A percentile compares a stretch with the other conserved stretches of the same genome.
phyloP scores from a whole-genome alignment of 139 green algal genomes.

The Chlorella sp. region DNA sequence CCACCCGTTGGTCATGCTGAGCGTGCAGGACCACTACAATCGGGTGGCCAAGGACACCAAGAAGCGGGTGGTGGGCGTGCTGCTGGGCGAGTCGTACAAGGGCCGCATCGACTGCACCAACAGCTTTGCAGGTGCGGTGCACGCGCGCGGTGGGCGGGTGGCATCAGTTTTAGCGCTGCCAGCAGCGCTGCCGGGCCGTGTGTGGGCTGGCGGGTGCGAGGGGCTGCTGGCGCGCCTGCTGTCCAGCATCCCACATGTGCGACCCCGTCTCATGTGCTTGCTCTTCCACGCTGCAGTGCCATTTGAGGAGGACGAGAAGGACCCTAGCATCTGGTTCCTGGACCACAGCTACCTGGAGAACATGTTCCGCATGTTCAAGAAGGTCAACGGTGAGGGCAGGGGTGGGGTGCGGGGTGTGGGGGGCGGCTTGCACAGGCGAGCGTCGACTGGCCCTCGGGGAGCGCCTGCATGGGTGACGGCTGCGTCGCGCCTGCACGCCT shows the following conservation, averaged over 20 bases:
- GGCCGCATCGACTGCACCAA: conserved; percentile 95
- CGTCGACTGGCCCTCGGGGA: too few relatives aligned
- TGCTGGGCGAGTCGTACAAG: conserved; percentile 89
- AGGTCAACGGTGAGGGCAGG: conserved; percentile 90
- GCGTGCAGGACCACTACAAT: conserved; percentile 98
- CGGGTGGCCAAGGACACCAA: conserved; percentile 94
- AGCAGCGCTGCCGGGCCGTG: too few relatives aligned
- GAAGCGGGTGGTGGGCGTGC: conserved; percentile 94
- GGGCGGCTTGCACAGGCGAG: not conserved
- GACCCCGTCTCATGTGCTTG: too few relatives aligned
- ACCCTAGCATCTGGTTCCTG: conserved; percentile 98
- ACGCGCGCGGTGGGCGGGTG: too few relatives aligned
- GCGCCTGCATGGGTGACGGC: not conserved
- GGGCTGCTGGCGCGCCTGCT: too few relatives aligned
- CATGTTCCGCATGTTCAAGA: conserved; percentile 99
- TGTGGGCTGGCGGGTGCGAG: too few relatives aligned
- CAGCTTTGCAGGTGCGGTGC: conserved; percentile 87
- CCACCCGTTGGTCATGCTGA: conserved; percentile 96
- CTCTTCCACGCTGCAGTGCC: conserved; percentile 76
- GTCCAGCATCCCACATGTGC: too few relatives aligned
- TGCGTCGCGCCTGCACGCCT: not conserved
- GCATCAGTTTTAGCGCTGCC: too few relatives aligned
- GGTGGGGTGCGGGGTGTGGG: not conserved
- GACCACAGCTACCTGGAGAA: conserved; percentile 98
- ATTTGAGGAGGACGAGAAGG: conserved; percentile 98